Conservation (phyloP, 169 alveolate genomes). For the Ichthyophthirius multifiliis region DNA sequence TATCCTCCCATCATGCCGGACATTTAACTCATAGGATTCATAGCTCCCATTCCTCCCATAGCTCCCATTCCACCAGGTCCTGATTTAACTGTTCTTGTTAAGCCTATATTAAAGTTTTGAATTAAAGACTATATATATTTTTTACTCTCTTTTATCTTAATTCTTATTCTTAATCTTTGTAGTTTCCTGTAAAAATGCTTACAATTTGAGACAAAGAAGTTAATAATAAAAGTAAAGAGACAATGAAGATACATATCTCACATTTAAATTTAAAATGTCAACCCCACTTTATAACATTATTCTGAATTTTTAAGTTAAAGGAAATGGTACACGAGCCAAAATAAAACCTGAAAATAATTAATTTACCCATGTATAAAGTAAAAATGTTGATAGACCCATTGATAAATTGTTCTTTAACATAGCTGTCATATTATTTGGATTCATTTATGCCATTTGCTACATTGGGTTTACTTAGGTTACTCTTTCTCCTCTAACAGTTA, state of each 20-base stretch:
- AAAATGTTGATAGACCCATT: conserved; percentile 52
- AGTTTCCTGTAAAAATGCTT: conserved; percentile 5
- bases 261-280: conserved; percentile 77
- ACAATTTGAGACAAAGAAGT: conserved; percentile 19
- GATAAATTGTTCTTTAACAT: conserved; percentile 59
- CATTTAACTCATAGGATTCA: conserved; percentile 20
- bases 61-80: conserved; percentile 22
- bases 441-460: conserved; percentile 57
- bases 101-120: not conserved
- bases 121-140: not conserved
- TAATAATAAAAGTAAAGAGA: conserved; percentile 67
- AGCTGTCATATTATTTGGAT: conserved; percentile 63
- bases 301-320: conserved; percentile 80
- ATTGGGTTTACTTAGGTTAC: conserved; percentile 19
- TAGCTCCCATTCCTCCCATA: not conserved
- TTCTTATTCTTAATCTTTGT: not conserved
- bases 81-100: not conserved
- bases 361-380: conserved; percentile 47
- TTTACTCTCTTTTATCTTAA: not conserved
- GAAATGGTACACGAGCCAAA: conserved; percentile 70
- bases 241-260: conserved; percentile 81
- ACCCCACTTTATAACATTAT: conserved; percentile 83
- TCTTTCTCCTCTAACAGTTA: conserved; percentile 40
- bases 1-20: conserved; percentile 22
- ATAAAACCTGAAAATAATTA: conserved; percentile 16